Evolutionary conservation across 2,329 filamentous ascomycete genomes (phyloP).

Genomic region (Claviceps digitariae): DNA sequence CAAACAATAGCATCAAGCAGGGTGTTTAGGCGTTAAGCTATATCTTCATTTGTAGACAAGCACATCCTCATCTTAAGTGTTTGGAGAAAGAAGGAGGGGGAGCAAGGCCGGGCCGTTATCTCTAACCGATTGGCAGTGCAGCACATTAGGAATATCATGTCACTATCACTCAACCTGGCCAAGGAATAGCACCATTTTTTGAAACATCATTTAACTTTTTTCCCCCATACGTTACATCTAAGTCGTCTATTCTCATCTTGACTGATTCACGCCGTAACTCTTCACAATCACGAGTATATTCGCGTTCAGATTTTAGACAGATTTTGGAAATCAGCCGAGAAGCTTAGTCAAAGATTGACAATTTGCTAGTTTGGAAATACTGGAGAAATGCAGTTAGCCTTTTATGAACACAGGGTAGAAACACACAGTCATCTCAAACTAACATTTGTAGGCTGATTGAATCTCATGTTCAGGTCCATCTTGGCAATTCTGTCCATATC

Average conservation of each 20-base stretch:
- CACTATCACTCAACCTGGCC: neutral
- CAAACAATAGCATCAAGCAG: neutral
- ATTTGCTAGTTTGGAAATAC: constrained; percentile 3
- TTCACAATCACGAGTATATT: neutral
- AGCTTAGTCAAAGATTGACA: constrained; percentile 3
- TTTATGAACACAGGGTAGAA: too few species aligned
- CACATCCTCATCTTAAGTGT: neutral
- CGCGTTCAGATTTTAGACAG: neutral
- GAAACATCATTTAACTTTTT: neutral
- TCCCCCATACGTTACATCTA: neutral
- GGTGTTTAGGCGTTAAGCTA: constrained; percentile 1
- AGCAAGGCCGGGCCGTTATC: too few species aligned
- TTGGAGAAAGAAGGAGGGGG: neutral
- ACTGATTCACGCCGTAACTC: neutral
- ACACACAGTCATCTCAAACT: constrained; percentile 17
- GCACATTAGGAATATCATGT: neutral
- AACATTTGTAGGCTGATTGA: constrained; percentile 64
- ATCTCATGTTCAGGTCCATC: constrained; percentile 54
- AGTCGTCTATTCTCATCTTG: neutral
- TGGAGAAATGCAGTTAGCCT: neutral
- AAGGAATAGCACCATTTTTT: neutral
- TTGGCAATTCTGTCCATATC: constrained; percentile 55
- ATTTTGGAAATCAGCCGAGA: too few species aligned
- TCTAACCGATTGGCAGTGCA: neutral
- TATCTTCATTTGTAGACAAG: neutral